These are phyloP conservation scores for Stellera chamaejasme DNA, from an alignment of 345 rosid species.

Conservation along the genomic window DNA sequence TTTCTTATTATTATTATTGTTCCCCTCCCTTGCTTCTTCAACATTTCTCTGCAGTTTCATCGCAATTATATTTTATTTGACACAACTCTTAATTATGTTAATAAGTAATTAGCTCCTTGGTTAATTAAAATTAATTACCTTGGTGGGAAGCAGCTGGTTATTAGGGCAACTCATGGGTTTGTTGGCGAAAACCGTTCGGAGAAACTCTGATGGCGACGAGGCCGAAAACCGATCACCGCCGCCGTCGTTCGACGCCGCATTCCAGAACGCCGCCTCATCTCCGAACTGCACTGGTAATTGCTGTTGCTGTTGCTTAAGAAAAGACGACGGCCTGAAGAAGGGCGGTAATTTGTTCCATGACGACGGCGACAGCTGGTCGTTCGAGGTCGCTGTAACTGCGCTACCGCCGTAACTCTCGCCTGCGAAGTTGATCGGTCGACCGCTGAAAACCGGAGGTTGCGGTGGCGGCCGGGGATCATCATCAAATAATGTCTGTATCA, in stretches of 20 bases:
- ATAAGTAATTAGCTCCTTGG: too few relatives aligned
- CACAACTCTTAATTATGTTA: too few relatives aligned
- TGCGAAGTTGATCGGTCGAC: conserved; percentile 22
- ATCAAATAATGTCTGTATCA: conserved; percentile 37
- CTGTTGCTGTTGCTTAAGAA: conserved; percentile 24
- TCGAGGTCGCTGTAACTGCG: background rate
- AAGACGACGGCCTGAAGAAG: conserved; percentile 21
- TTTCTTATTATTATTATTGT: conserved; percentile 14
- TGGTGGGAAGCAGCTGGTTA: conserved; percentile 9
- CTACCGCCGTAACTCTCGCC: conserved; percentile 15
- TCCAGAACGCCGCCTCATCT: conserved; percentile 38
- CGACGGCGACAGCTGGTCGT: conserved; percentile 21
- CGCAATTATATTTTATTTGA: too few relatives aligned
- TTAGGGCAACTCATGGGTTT: conserved; percentile 21
- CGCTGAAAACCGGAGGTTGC: conserved; percentile 26
- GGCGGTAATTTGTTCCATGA: conserved; percentile 43
- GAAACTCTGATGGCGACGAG: conserved; percentile 28
- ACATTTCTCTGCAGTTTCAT: conserved; percentile 22
- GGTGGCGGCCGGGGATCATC: conserved; percentile 26
- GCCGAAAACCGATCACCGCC: conserved; percentile 19
- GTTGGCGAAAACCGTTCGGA: conserved; percentile 23
- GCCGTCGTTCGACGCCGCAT: conserved; percentile 25
- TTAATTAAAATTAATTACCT: conserved; percentile 10
- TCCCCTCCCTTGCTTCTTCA: conserved; percentile 37
- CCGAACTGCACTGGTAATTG: conserved; percentile 30